A percentile compares a stretch with the other conserved stretches of the same genome.
Conservation (phyloP, 129 eudicot species). For the Lactuca saligna region DNA sequence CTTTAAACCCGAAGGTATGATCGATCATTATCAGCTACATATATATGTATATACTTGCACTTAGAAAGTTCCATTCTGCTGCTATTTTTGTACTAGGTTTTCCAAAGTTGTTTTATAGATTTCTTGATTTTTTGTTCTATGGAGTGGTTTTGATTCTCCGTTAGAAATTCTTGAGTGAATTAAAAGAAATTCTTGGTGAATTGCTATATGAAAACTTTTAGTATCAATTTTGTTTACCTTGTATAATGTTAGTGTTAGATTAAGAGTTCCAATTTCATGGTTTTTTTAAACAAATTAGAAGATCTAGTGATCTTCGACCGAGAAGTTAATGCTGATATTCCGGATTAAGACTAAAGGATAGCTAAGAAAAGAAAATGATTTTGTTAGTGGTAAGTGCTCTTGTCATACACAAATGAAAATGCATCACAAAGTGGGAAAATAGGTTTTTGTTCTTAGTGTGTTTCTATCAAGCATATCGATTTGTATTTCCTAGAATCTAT, state of each 20-base stretch:
- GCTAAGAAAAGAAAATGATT: not conserved
- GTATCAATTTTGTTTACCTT: not conserved
- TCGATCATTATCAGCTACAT: not conserved
- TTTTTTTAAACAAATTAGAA: not conserved
- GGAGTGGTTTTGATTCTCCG: not conserved
- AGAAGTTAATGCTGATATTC: not conserved
- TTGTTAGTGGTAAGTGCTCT: not conserved
- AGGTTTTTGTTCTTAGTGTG: conserved; percentile 12
- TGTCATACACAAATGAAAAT: not conserved
- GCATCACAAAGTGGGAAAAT: not conserved
- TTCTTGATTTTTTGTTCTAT: not conserved
- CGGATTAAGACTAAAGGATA: conserved; percentile 8
- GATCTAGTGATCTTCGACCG: not conserved
- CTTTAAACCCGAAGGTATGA: conserved; percentile 12
- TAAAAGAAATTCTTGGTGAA: not conserved
- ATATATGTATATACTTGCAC: not conserved
- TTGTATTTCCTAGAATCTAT: not conserved
- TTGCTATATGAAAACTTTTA: not conserved
- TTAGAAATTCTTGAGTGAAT: not conserved
- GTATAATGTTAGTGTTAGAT: not conserved
- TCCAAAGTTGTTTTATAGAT: not conserved
- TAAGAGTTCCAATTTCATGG: not conserved
- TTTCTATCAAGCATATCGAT: not conserved
- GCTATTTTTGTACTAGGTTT: not conserved
- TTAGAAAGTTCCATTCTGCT: not conserved